Conservation (phyloP, 257 asterid genomes). For the Osmanthus fragrans region DNA sequence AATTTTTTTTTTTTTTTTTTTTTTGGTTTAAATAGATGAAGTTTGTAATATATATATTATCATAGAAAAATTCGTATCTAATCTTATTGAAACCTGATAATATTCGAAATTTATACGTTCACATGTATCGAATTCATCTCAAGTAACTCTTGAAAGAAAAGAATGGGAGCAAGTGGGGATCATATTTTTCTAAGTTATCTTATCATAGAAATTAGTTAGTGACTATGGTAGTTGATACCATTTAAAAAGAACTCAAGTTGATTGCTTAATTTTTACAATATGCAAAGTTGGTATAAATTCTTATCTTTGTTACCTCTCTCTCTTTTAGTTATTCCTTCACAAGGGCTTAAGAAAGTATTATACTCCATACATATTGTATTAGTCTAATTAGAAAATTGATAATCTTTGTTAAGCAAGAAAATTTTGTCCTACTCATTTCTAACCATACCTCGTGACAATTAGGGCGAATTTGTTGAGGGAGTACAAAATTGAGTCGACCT, state of each 20-base stretch:
- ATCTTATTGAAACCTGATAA: neutral
- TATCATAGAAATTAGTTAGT: constrained; percentile 20
- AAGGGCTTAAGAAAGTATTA: constrained; percentile 16
- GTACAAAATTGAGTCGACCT: no score
- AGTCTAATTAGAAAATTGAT: neutral
- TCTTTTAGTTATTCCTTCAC: constrained; percentile 23
- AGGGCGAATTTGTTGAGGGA: no score
- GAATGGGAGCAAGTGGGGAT: constrained; percentile 26
- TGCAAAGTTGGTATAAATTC: constrained; percentile 53
- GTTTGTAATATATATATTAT: no score
- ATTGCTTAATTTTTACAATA: constrained; percentile 50
- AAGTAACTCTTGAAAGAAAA: neutral
- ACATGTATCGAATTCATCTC: neutral
- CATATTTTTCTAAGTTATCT: constrained; percentile 11
- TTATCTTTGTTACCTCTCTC: constrained; percentile 17
- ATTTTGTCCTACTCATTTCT: neutral
- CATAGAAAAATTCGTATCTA: neutral
- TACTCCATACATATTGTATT: neutral
- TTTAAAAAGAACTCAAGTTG: constrained; percentile 30
- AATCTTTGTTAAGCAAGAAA: neutral
- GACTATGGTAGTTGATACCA: constrained; percentile 18
- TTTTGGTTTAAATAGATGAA: no score
- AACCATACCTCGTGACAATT: neutral
- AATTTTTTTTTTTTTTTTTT: no score
- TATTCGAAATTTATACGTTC: neutral